These are phyloP conservation scores for Venturia aucupariae DNA, from an alignment of 2,329 filamentous ascomycete genomes.

Conservation along the genomic window DNA sequence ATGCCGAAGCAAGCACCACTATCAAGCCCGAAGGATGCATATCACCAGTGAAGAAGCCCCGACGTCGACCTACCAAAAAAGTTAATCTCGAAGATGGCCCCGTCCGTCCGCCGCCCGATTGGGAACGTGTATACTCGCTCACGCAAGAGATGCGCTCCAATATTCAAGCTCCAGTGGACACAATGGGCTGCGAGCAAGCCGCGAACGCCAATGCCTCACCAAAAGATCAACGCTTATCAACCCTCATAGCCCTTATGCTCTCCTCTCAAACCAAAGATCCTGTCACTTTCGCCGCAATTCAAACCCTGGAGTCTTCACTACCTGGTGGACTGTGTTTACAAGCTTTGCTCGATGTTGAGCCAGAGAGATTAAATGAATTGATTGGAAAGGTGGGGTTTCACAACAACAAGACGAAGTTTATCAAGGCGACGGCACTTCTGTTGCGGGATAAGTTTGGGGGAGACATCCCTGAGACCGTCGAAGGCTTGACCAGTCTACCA, in stretches of 20 bases:
- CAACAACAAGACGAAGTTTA: constrained; percentile 83
- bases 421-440: constrained; percentile 66
- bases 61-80: constrained; percentile 14
- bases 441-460: constrained; percentile 59
- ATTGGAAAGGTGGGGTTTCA: constrained; percentile 86
- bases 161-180: constrained; percentile 59
- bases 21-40: neutral
- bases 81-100: neutral
- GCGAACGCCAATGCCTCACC: constrained; percentile 45
- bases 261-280: constrained; percentile 91
- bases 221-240: constrained; percentile 68
- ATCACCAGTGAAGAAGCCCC: constrained; percentile 7
- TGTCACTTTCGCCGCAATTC: constrained; percentile 77
- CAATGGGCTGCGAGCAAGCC: constrained; percentile 86
- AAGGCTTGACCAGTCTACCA: constrained; percentile 66
- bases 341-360: constrained; percentile 64
- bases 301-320: constrained; percentile 65
- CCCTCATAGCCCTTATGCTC: constrained; percentile 79
- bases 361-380: constrained; percentile 57
- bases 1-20: neutral
- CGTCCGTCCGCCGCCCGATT: constrained; percentile 58
- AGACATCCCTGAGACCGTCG: constrained; percentile 73
- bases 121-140: constrained; percentile 70
- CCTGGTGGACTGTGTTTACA: constrained; percentile 59
- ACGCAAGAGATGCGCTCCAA: constrained; percentile 64